phyloP scores from a whole-genome alignment of 2,329 filamentous ascomycete species.

The Ophiosphaerella korrae region DNA sequence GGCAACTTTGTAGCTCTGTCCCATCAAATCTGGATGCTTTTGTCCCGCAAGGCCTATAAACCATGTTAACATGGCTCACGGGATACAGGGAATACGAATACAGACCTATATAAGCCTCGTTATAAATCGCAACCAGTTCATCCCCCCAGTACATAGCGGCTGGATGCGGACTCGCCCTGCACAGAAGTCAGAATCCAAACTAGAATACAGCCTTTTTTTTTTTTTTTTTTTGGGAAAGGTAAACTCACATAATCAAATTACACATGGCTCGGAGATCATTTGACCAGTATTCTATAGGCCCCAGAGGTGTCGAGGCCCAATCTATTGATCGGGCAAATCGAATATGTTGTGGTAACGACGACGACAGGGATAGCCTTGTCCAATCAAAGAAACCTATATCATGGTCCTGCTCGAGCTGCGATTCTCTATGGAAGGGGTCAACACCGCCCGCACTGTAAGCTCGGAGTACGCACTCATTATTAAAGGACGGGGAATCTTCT shows the following conservation, averaged over 20 bases:
- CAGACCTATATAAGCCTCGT: constrained; percentile 66
- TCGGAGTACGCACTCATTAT: constrained; percentile 49
- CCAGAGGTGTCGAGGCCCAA: constrained; percentile 74
- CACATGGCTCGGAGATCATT: constrained; percentile 76
- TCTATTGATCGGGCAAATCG: constrained; percentile 72
- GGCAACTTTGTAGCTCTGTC: constrained; percentile 68
- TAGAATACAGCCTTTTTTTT: not conserved
- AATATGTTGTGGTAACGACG: constrained; percentile 71
- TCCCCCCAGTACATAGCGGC: constrained; percentile 80
- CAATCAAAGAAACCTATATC: constrained; percentile 73
- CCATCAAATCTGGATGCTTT: constrained; percentile 79
- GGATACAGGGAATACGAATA: not conserved
- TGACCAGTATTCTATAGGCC: constrained; percentile 76
- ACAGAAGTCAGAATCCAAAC: not conserved
- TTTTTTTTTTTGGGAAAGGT: no score
- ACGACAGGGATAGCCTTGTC: constrained; percentile 71
- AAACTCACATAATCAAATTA: constrained; percentile 72
- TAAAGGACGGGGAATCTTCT: constrained; percentile 35
- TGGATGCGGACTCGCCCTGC: constrained; percentile 54
- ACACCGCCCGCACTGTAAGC: constrained; percentile 47
- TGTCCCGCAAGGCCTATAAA: constrained; percentile 65
- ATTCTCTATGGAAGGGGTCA: constrained; percentile 46
- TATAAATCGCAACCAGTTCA: constrained; percentile 72
- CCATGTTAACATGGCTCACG: constrained; percentile 1
- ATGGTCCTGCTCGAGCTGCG: constrained; percentile 24